A percentile compares a stretch with the other conserved stretches of the same genome.
phyloP scores from a whole-genome alignment of 2,329 filamentous ascomycete species.

The Penicillium sp. region DNA sequence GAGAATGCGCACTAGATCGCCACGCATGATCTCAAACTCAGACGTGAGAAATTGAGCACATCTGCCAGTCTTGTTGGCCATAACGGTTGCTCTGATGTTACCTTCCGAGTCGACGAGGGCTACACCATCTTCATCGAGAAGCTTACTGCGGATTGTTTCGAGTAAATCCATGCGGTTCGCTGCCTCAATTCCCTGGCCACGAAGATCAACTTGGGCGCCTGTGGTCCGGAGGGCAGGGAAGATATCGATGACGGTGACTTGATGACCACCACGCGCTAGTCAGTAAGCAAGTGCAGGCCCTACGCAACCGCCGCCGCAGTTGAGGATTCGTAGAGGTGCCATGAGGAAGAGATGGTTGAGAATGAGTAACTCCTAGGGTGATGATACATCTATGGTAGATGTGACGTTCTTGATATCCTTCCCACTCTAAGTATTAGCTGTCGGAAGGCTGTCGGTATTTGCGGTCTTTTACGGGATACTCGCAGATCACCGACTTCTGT shows the following conservation, averaged over 20 bases:
- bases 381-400: too few species aligned
- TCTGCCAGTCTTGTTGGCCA: constrained; percentile 41
- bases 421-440: background rate
- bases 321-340: constrained; percentile 45
- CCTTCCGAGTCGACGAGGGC: constrained; percentile 46
- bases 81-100: constrained; percentile 40
- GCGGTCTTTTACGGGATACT: constrained; percentile 3
- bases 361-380: background rate
- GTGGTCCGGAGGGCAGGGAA: constrained; percentile 42
- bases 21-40: constrained; percentile 62
- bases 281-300: constrained; percentile 50
- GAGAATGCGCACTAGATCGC: constrained; percentile 53
- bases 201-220: constrained; percentile 57
- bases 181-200: constrained; percentile 51
- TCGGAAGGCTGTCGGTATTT: background rate
- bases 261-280: constrained; percentile 41
- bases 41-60: constrained; percentile 50
- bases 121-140: constrained; percentile 50
- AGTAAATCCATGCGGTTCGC: constrained; percentile 54
- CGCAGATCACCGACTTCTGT: too few species aligned
- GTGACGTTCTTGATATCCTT: too few species aligned
- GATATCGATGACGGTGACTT: constrained; percentile 45
- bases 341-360: background rate
- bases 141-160: constrained; percentile 36
- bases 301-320: constrained; percentile 44